Conservation (phyloP, 2,329 filamentous ascomycete genomes). For the Penicillium griseofulvum region DNA sequence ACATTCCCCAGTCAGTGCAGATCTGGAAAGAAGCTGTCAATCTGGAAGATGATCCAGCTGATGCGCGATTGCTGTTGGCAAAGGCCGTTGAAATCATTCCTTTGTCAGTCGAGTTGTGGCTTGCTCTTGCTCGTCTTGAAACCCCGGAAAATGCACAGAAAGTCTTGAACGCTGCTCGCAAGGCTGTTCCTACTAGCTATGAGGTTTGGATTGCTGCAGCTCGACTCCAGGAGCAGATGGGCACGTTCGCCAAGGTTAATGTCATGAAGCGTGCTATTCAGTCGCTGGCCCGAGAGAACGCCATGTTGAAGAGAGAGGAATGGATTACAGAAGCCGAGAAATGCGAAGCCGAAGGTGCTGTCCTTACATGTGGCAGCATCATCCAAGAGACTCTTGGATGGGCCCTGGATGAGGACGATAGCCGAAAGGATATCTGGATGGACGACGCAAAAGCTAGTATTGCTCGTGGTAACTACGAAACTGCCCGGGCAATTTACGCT, state of each 20-base stretch:
- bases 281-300: slow-evolving; percentile 81
- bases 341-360: slow-evolving; percentile 87
- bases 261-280: slow-evolving; percentile 95
- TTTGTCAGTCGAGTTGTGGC: slow-evolving; percentile 89
- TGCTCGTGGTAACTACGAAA: slow-evolving; percentile 78
- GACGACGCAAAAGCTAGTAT: slow-evolving; percentile 86
- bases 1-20: slow-evolving; percentile 89
- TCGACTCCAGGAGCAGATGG: slow-evolving; percentile 84
- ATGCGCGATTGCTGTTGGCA: slow-evolving; percentile 82
- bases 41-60: slow-evolving; percentile 82
- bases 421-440: slow-evolving; percentile 92
- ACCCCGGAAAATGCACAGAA: slow-evolving; percentile 88
- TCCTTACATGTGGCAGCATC: slow-evolving; percentile 83
- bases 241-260: slow-evolving; percentile 74
- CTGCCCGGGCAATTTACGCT: slow-evolving; percentile 87
- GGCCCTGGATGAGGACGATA: slow-evolving; percentile 91
- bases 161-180: slow-evolving; percentile 91
- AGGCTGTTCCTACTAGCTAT: slow-evolving; percentile 86
- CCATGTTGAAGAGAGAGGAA: slow-evolving; percentile 95
- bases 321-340: slow-evolving; percentile 95
- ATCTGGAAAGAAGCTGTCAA: slow-evolving; percentile 99
- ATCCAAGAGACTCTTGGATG: slow-evolving; percentile 90
- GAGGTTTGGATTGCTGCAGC: slow-evolving; percentile 97
- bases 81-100: slow-evolving; percentile 96
- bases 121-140: slow-evolving; percentile 86